Evolutionary conservation across 2,329 filamentous ascomycete genomes (phyloP).

Genomic region (Fusarium xyrophilum): DNA sequence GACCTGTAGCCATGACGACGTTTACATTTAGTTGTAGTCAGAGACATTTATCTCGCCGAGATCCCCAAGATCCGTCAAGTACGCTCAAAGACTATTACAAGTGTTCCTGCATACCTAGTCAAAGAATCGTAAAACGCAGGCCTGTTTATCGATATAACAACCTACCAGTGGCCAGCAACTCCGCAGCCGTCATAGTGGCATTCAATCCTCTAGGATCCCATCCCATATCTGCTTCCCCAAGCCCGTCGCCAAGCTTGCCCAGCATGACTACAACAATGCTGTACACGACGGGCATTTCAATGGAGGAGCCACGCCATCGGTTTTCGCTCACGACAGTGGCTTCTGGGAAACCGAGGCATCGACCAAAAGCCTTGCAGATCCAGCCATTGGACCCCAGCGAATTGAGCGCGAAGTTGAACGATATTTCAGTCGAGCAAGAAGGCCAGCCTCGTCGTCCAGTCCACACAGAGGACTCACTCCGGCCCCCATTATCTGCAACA

Average conservation of each 20-base stretch:
- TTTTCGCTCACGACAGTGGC: conserved; percentile 7
- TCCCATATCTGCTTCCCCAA: neutral
- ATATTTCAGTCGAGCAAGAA: conserved; percentile 61
- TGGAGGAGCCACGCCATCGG: conserved; percentile 20
- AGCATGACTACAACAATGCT: conserved; percentile 34
- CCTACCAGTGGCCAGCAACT: neutral
- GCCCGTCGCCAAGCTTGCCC: neutral
- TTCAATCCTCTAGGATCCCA: conserved; percentile 3
- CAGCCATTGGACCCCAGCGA: conserved; percentile 61
- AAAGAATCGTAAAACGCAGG: neutral
- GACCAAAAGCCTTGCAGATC: conserved; percentile 38
- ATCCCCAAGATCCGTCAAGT: neutral
- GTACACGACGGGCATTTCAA: conserved; percentile 28
- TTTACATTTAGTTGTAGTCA: neutral
- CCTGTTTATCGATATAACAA: neutral
- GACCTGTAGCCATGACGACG: conserved; percentile 4
- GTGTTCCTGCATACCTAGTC: neutral
- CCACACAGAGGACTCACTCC: conserved; percentile 41
- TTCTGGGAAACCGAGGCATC: conserved; percentile 30
- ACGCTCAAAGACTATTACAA: neutral
- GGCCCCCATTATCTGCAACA: conserved; percentile 11
- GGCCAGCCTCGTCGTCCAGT: conserved; percentile 29
- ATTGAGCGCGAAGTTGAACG: conserved; percentile 58
- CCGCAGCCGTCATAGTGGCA: conserved; percentile 1
- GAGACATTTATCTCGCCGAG: conserved; percentile 23